Evolutionary conservation across 768 basidiomycete genomes (phyloP).

Genomic region (Crassisporium funariophilum): DNA sequence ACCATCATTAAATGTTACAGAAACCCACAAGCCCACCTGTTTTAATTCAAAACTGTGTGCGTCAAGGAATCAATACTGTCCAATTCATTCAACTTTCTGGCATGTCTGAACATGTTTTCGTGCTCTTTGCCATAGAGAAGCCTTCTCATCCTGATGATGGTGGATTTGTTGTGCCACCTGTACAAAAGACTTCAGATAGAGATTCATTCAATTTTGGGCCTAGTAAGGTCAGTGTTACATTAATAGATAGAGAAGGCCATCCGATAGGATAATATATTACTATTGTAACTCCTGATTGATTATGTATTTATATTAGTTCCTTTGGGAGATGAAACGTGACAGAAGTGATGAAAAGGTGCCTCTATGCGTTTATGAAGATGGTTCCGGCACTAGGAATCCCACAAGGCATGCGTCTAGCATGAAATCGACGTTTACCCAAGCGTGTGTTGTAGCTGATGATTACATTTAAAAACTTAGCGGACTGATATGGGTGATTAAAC

Average conservation of each 20-base stretch:
- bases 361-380: conserved; percentile 22
- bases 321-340: too few species aligned
- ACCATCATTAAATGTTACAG: conserved; percentile 2
- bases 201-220: not conserved
- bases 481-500: conserved; percentile 22
- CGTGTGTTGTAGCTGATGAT: conserved; percentile 83
- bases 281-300: conserved; percentile 7
- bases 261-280: too few species aligned
- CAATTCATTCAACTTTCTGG: conserved; percentile 51
- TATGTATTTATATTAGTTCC: too few species aligned
- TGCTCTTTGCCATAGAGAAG: conserved; percentile 40
- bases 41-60: conserved; percentile 39
- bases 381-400: conserved; percentile 83
- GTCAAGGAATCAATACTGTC: conserved; percentile 47
- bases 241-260: not conserved
- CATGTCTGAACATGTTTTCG: conserved; percentile 44
- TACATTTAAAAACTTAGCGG: conserved; percentile 1
- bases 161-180: not conserved
- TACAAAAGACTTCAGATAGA: not conserved
- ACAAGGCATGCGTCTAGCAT: conserved; percentile 95
- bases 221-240: conserved; percentile 1
- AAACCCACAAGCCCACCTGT: conserved; percentile 13
- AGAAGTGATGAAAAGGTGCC: too few species aligned
- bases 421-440: conserved; percentile 95
- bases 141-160: conserved; percentile 1